Conservation (phyloP, 2,329 filamentous ascomycete species). For the Penicillium sp. region DNA sequence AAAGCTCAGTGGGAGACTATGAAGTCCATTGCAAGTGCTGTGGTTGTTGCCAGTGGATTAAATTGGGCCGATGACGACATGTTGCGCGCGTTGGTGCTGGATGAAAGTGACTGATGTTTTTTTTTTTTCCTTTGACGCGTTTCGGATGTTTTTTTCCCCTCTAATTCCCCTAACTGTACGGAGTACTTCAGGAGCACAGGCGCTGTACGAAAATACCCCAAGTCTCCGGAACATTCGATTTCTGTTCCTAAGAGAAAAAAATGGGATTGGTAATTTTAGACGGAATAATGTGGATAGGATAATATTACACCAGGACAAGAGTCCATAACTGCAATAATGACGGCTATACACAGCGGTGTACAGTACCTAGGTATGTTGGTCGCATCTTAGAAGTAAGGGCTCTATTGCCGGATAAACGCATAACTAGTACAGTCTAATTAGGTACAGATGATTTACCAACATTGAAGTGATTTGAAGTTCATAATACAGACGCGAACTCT, state of each 20-base stretch:
- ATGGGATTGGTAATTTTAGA: not conserved
- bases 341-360: not conserved
- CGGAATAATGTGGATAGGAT: not conserved
- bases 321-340: not conserved
- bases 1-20: constrained; percentile 63
- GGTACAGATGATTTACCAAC: not conserved
- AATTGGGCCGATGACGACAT: constrained; percentile 67
- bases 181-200: not conserved
- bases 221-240: not conserved
- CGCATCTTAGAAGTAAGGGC: not conserved
- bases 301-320: not conserved
- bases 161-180: not conserved
- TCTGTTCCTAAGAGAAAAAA: not conserved
- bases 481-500: constrained; percentile 8
- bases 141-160: not conserved
- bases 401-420: not conserved
- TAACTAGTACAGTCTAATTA: not conserved
- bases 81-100: constrained; percentile 63
- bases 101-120: constrained; percentile 46
- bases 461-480: not conserved
- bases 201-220: not conserved
- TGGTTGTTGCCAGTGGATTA: constrained; percentile 71
- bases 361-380: not conserved
- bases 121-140: constrained; percentile 2
- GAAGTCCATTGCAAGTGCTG: constrained; percentile 68